Conservation (phyloP, 306 rosid genomes). For the Prunus mongolica region DNA sequence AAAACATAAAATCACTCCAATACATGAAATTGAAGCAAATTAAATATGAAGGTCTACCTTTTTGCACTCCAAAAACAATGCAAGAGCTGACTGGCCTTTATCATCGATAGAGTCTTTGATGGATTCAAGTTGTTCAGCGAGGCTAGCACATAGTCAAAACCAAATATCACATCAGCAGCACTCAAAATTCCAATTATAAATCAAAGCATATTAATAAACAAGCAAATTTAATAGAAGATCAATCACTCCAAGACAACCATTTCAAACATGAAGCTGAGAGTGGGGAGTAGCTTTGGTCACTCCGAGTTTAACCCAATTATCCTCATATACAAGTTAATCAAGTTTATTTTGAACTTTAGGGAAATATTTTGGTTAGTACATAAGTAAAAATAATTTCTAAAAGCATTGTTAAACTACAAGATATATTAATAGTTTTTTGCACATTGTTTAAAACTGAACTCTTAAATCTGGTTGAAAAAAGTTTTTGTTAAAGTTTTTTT, state of each 20-base stretch:
- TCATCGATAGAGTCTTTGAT: conserved; percentile 65
- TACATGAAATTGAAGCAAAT: conserved; percentile 17
- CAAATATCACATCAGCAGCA: conserved; percentile 3
- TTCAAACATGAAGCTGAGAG: not conserved
- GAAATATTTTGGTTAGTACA: not conserved
- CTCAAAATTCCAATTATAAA: not conserved
- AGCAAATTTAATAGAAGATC: not conserved
- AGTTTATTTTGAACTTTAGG: not conserved
- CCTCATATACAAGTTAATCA: not conserved
- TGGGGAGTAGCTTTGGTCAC: not conserved
- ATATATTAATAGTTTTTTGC: not conserved
- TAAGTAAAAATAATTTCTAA: not conserved
- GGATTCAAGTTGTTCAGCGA: conserved; percentile 88
- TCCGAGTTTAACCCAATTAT: not conserved
- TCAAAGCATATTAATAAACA: conserved; percentile 3
- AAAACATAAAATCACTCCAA: conserved; percentile 6
- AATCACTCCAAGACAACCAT: not conserved
- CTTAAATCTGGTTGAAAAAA: not conserved
- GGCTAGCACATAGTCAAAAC: conserved; percentile 47
- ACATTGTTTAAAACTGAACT: not conserved
- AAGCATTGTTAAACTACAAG: not conserved
- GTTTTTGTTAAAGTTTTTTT: not conserved
- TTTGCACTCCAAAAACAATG: conserved; percentile 72
- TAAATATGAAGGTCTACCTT: conserved; percentile 40
- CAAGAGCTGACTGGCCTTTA: conserved; percentile 52